Evolutionary conservation across 2,329 filamentous ascomycete species (phyloP), one percentile per base, ranked within the genome.

Genomic region (Aspergillus sp.): DNA sequence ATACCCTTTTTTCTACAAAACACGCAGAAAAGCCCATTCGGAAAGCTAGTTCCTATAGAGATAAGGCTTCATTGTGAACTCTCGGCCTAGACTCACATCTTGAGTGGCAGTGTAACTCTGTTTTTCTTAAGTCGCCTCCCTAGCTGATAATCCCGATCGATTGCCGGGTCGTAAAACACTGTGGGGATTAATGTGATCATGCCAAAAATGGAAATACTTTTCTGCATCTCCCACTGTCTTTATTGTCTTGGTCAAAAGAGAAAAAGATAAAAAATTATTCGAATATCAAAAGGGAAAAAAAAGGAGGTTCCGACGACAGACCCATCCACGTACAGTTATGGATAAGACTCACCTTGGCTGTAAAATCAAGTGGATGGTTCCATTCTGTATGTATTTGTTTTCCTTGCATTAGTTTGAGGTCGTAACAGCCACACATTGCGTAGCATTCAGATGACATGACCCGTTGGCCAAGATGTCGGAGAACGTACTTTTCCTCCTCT

Each of bases 381-480:
- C 4, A 24, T 24, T 53, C 55, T 61, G 61, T 61, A 62, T 57
- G 61, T 66, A 65, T 67, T 64, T 63, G 65, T 63, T 65, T 65
- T 67, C 63, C 64, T 64, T 67, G 65, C 64, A 65, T 67, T 66
- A 67, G 59, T 52, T 47, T 65, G 57, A 51, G 49, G 61, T 63
- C 61, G 63, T 61, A 57, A 47, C 59, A 60, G 64, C 61, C 64
- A 65, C 61, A 58, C 52, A 54, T 56, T 56, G 61, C 39, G 55
- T 54, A 49, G 51, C 52, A 56, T 55, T 32, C 56, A 31, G 51
- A 39, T 62, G 58, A 57, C 59, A 66, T 53, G 32, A 20, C 26
- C 50, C 36, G 50, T 54, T 54, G 56, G 53, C 53, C 32, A 47
- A 53, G 54, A 36, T 59, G 46, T 55, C 47, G 32, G 46, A 52